These are phyloP conservation scores for Cyclotella cryptica DNA, from an alignment of 108 stramenopile genomes.

Conservation along the genomic window DNA sequence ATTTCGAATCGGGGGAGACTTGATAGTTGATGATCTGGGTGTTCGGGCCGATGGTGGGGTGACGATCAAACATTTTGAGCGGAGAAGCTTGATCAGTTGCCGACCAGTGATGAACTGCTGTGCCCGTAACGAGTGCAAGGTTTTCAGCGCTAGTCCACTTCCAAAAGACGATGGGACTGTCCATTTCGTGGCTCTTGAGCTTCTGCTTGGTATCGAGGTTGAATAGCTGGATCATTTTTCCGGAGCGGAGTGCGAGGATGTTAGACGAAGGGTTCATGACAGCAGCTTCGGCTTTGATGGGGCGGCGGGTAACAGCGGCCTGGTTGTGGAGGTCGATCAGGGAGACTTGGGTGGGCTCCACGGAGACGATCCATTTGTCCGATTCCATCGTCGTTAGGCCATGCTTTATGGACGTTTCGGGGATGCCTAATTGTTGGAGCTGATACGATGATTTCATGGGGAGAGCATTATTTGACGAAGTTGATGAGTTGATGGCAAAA, in stretches of 20 bases:
- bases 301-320: constrained; percentile 92
- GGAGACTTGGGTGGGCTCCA: constrained; percentile 89
- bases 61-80: constrained; percentile 95
- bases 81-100: constrained; percentile 81
- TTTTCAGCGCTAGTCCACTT: constrained; percentile 91
- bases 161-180: constrained; percentile 95
- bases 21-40: constrained; percentile 98
- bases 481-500: constrained; percentile 7
- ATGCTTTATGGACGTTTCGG: constrained; percentile 92
- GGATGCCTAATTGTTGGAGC: constrained; percentile 93
- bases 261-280: constrained; percentile 95
- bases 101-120: constrained; percentile 95
- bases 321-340: constrained; percentile 93
- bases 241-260: constrained; percentile 94
- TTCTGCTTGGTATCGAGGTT: constrained; percentile 95
- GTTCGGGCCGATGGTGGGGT: constrained; percentile 84
- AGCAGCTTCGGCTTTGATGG: constrained; percentile 97
- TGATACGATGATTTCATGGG: constrained; percentile 24
- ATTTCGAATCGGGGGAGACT: constrained; percentile 95
- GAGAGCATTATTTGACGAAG: constrained; percentile 5
- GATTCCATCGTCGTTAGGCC: constrained; percentile 91
- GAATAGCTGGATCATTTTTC: constrained; percentile 96
- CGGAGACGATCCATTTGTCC: constrained; percentile 94
- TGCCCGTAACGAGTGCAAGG: constrained; percentile 95
- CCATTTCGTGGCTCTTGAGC: constrained; percentile 92